These are phyloP conservation scores for Fusarium gaditjirri DNA, from an alignment of 2,329 filamentous ascomycete genomes.

Conservation along the genomic window DNA sequence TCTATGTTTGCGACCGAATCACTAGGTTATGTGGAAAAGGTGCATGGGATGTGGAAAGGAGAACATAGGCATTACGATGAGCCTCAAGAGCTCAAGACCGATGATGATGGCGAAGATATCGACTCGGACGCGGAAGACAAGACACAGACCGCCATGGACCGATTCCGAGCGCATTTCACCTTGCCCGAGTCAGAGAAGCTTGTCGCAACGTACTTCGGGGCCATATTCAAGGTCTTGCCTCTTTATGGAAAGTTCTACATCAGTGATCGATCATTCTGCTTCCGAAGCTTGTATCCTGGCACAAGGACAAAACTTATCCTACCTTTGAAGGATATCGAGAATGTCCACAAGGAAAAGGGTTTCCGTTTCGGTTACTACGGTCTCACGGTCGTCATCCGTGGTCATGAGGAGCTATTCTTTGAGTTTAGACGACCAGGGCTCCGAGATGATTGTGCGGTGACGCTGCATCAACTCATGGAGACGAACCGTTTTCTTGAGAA, in stretches of 20 bases:
- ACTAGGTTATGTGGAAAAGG: slow-evolving; percentile 96
- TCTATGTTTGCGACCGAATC: slow-evolving; percentile 87
- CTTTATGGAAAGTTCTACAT: slow-evolving; percentile 98
- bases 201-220: slow-evolving; percentile 91
- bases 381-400: slow-evolving; percentile 90
- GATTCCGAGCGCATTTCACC: slow-evolving; percentile 91
- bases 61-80: slow-evolving; percentile 88
- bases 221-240: slow-evolving; percentile 87
- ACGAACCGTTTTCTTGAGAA: slow-evolving; percentile 76
- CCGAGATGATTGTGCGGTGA: slow-evolving; percentile 90
- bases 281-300: slow-evolving; percentile 88
- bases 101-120: slow-evolving; percentile 60
- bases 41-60: slow-evolving; percentile 96
- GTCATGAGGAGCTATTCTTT: slow-evolving; percentile 96
- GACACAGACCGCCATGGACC: slow-evolving; percentile 74
- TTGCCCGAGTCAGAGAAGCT: slow-evolving; percentile 86
- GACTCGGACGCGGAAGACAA: slow-evolving; percentile 72
- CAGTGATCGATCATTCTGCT: slow-evolving; percentile 88
- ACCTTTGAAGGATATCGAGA: slow-evolving; percentile 90
- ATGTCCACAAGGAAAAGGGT: slow-evolving; percentile 92
- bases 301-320: slow-evolving; percentile 93
- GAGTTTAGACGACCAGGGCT: slow-evolving; percentile 83
- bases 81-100: slow-evolving; percentile 60
- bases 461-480: slow-evolving; percentile 80
- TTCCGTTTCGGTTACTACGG: slow-evolving; percentile 93